Conservation (phyloP, 176 grass and related monocot genomes). For the Carex myosuroides region DNA sequence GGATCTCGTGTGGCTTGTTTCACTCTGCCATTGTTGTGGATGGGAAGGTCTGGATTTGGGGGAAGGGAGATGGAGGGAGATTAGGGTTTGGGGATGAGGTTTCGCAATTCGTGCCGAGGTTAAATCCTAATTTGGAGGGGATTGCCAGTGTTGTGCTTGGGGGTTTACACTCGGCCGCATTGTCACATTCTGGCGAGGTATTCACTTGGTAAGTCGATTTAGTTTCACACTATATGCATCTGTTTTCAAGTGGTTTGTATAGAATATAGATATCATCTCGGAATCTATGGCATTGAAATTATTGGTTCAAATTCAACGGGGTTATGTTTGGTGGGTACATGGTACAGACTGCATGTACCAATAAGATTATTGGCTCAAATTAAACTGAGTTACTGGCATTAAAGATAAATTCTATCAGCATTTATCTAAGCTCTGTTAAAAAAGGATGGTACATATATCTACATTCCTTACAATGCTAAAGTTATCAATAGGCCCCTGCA, state of each 20-base stretch:
- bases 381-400: too few relatives aligned
- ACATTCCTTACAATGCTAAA: background rate
- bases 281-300: background rate
- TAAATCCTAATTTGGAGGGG: constrained; percentile 61
- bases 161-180: constrained; percentile 79
- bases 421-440: background rate
- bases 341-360: background rate
- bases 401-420: too few relatives aligned
- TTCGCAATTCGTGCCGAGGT: constrained; percentile 49
- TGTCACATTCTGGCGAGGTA: constrained; percentile 59
- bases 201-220: constrained; percentile 62
- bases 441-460: background rate
- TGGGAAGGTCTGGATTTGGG: constrained; percentile 76
- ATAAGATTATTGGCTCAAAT: too few relatives aligned
- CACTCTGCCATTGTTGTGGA: constrained; percentile 65
- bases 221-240: background rate
- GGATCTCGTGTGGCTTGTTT: constrained; percentile 92
- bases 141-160: constrained; percentile 56
- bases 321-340: background rate
- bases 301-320: background rate
- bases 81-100: constrained; percentile 69
- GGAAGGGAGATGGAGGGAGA: constrained; percentile 82
- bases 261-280: background rate
- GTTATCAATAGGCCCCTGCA: background rate
- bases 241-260: background rate